A percentile compares a stretch with the other conserved stretches of the same genome.
These are phyloP conservation scores for Cantharellus anzutake DNA, from an alignment of 768 basidiomycete species.

Conservation along the genomic window DNA sequence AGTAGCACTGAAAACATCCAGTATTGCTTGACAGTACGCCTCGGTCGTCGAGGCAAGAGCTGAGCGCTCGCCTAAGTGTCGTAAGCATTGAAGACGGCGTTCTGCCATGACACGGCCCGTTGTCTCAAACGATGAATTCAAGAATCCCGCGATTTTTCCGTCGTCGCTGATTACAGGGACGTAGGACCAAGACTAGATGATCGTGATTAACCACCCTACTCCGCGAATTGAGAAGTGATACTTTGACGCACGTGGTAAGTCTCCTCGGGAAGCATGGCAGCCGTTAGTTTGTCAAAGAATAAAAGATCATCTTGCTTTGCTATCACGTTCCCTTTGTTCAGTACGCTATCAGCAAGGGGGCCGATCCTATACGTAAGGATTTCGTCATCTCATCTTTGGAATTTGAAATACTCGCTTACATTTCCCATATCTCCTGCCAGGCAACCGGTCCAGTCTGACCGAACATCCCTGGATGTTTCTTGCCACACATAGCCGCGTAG, in stretches of 20 bases:
- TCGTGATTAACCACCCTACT: neutral
- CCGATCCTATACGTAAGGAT: constrained; percentile 4
- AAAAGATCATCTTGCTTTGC: constrained; percentile 11
- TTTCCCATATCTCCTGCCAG: constrained; percentile 15
- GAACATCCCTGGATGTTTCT: constrained; percentile 13
- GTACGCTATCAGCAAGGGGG: constrained; percentile 7
- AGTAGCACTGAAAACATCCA: neutral
- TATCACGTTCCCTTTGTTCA: constrained; percentile 9
- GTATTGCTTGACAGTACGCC: neutral
- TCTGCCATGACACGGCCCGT: constrained; percentile 13
- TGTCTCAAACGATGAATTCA: constrained; percentile 11
- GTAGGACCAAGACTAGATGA: constrained; percentile 8
- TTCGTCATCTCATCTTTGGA: neutral
- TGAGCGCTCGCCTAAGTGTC: constrained; percentile 8
- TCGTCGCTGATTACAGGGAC: constrained; percentile 11
- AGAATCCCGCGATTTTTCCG: constrained; percentile 10
- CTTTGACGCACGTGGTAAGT: constrained; percentile 8
- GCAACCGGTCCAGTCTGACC: constrained; percentile 9
- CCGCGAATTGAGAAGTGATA: neutral
- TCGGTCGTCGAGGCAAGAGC: neutral
- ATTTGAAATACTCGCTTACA: neutral
- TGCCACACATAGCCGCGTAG: constrained; percentile 11
- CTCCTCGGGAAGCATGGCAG: constrained; percentile 11
- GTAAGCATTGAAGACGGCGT: constrained; percentile 10
- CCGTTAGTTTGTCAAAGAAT: constrained; percentile 11